Conservation (phyloP, 768 basidiomycete genomes). For the Dioszegia crocea region DNA sequence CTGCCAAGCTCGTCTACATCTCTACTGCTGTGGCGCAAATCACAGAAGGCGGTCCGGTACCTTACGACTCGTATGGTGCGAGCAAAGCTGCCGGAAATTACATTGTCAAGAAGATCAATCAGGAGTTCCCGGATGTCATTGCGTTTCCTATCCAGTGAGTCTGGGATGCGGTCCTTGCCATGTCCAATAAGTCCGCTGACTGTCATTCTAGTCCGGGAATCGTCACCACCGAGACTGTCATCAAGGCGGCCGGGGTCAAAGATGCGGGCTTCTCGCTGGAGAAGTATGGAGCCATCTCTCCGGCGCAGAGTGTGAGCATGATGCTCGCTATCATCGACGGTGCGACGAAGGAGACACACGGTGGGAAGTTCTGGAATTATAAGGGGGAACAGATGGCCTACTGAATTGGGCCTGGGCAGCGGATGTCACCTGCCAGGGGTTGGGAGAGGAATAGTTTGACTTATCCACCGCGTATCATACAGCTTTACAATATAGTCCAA, state of each 20-base stretch:
- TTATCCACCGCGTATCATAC: too few species aligned
- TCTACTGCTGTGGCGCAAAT: slow-evolving; percentile 10
- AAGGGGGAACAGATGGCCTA: slow-evolving; percentile 1
- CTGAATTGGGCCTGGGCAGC: too few species aligned
- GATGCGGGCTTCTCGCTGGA: background rate
- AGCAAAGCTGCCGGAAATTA: slow-evolving; percentile 28
- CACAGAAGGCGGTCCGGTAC: background rate
- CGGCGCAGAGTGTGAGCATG: slow-evolving; percentile 3
- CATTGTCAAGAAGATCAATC: slow-evolving; percentile 6
- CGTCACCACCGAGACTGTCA: slow-evolving; percentile 11
- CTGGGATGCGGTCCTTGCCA: too few species aligned
- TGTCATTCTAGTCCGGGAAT: slow-evolving; percentile 6
- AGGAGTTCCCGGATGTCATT: slow-evolving; percentile 4
- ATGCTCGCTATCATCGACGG: slow-evolving; percentile 9
- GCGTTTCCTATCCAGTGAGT: slow-evolving; percentile 9
- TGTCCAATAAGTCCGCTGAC: too few species aligned
- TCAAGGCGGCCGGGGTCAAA: background rate
- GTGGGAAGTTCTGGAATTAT: slow-evolving; percentile 11
- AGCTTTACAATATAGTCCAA: too few species aligned
- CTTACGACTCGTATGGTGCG: slow-evolving; percentile 2
- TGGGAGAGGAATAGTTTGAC: too few species aligned
- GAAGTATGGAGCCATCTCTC: background rate
- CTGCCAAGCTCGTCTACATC: slow-evolving; percentile 20
- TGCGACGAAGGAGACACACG: slow-evolving; percentile 7
- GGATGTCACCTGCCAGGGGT: too few species aligned